Evolutionary conservation across 768 basidiomycete species (phyloP).

Genomic region (Auricularia cornea): DNA sequence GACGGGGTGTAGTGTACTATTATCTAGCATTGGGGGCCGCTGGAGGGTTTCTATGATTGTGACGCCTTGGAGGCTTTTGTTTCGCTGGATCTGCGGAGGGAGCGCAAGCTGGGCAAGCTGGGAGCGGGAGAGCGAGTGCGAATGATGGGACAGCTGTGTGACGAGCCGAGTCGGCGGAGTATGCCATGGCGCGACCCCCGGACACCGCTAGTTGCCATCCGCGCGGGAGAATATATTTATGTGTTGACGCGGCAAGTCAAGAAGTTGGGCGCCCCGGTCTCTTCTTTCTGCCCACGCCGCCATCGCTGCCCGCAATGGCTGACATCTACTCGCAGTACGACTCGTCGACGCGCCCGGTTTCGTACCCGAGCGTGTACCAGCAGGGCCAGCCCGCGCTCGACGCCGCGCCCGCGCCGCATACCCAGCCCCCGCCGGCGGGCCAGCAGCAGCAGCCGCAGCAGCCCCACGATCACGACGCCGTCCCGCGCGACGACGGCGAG

Average conservation of each 20-base stretch:
- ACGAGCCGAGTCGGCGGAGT: background rate
- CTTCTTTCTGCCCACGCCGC: slow-evolving; percentile 1
- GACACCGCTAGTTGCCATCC: background rate
- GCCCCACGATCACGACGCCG: slow-evolving; percentile 34
- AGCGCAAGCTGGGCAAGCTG: background rate
- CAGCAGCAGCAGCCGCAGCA: slow-evolving; percentile 1
- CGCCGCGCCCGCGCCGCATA: background rate
- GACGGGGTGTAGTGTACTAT: slow-evolving; percentile 48
- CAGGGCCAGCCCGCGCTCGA: background rate
- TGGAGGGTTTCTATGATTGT: too few species aligned
- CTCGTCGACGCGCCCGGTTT: background rate
- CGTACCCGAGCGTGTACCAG: background rate
- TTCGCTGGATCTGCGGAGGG: background rate
- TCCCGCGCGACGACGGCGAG: slow-evolving; percentile 28
- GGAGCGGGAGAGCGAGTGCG: background rate
- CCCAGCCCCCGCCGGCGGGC: background rate
- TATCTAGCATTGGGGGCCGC: background rate
- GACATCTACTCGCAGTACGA: background rate
- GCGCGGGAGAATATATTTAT: background rate
- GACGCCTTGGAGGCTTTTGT: too few species aligned
- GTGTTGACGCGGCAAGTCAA: background rate
- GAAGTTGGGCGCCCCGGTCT: background rate
- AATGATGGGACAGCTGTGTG: background rate
- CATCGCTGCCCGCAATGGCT: background rate
- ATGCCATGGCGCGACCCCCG: background rate